Base-by-base conservation (phyloP, 1,139 yeast genomes). In the Meyerozyma guilliermondii region DNA sequence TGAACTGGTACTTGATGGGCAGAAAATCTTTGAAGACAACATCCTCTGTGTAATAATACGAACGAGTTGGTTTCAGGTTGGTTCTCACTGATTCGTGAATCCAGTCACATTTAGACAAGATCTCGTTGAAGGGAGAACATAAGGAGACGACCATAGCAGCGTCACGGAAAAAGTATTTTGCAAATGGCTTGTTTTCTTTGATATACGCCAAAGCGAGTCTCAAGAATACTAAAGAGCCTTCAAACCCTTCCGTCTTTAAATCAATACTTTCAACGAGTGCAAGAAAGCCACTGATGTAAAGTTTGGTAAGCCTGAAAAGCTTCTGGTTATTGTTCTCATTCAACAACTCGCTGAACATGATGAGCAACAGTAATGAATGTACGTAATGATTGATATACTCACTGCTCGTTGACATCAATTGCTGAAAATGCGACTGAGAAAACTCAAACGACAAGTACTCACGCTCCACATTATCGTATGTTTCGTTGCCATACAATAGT, bases 41-140 rank as follows among this genome's bases (percentile, higher is more conserved):
- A 62, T 85, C 94, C 51, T 84, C 92, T 35, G 66, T 60, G 52
- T 82, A 83, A 44, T 74, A 76, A 48, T 80, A 76, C 1, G 60
- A 56, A 56, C 91, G 67, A n/a, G 56, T 46, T 1, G 76, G 74
- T 35, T 65, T 45, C 68, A 58, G 2, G 16, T 29, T 16, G 10
- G 13, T 13, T 13, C 14, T 9, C 33, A 29, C n/a, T 27, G 16
- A 18, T 5, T 14, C 18, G 9, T 13, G 14, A n/a, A 26, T n/a
- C 33, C 10, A 13, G 14, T 6, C 16, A 13, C 13, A 29, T 7
- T 16, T 13, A 6, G 16, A 39, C 17, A 29, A n/a, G 4, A 29
- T 8, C 11, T 5, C 16, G 7, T 29, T 29, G 18, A 29, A 14
- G n/a, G 11, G 17, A 8, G 10, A 8, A 8, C 17, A 29, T 5